Percentiles rank a stretch among this genome's conserved stretches.
Evolutionary conservation across 305 asterid genomes (phyloP).

Genomic region (Rubia occidens): DNA sequence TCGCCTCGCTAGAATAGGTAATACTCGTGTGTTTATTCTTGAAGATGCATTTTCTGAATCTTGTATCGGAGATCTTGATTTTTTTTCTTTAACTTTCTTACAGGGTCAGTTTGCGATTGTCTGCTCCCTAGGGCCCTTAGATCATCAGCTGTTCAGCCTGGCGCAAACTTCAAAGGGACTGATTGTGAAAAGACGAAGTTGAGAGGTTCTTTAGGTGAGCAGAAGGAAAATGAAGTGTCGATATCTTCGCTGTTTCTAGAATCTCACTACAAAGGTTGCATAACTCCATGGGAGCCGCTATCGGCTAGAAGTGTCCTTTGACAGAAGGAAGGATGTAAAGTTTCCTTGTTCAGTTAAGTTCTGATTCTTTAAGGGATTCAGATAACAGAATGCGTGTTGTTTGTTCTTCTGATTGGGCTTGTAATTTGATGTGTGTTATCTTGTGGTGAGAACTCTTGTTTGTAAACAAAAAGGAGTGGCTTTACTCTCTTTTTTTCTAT

Average conservation of each 20-base stretch:
- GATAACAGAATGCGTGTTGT: constrained; percentile 4
- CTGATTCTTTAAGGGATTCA: background rate
- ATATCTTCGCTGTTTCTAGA: constrained; percentile 61
- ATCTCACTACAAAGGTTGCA: constrained; percentile 53
- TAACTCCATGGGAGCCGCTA: constrained; percentile 51
- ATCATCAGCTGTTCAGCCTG: constrained; percentile 25
- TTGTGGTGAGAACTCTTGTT: background rate
- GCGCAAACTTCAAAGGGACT: constrained; percentile 26
- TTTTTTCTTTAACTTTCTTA: background rate
- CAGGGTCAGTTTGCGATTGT: constrained; percentile 71
- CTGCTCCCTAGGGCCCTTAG: constrained; percentile 60
- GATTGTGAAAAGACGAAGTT: constrained; percentile 51
- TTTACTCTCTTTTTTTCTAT: no score
- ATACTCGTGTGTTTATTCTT: background rate
- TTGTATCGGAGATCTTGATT: background rate
- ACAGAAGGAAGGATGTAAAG: constrained; percentile 23
- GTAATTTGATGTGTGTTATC: background rate
- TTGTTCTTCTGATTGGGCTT: constrained; percentile 5
- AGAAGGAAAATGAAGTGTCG: constrained; percentile 44
- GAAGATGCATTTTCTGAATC: background rate
- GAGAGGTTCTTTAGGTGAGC: constrained; percentile 38
- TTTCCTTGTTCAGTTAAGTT: background rate
- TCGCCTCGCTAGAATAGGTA: constrained; percentile 82
- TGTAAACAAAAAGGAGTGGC: no score
- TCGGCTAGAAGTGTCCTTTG: constrained; percentile 30